Evolutionary conservation across 2,329 filamentous ascomycete genomes (phyloP).

Genomic region (Fusarium redolens): DNA sequence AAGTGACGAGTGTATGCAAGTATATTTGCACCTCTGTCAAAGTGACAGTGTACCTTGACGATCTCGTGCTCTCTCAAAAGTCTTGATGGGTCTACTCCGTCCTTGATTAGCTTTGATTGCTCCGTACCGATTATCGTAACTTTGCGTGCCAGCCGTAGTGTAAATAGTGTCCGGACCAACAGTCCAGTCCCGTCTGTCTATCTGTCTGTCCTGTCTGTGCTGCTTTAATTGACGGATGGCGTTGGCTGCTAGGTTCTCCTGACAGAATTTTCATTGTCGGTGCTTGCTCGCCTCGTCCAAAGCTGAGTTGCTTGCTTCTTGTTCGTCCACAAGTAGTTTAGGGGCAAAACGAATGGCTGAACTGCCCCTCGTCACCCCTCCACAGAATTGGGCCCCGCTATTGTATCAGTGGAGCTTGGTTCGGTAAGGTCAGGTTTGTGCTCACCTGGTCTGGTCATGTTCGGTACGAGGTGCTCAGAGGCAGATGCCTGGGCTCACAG

Average conservation of each 20-base stretch:
- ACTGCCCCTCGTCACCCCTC: slow-evolving; percentile 41
- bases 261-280: slow-evolving; percentile 48
- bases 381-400: slow-evolving; percentile 43
- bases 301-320: slow-evolving; percentile 36
- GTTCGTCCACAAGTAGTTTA: slow-evolving; percentile 40
- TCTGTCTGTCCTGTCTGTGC: slow-evolving; percentile 19
- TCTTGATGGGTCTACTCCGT: background rate
- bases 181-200: background rate
- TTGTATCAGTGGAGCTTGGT: slow-evolving; percentile 34
- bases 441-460: slow-evolving; percentile 27
- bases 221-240: slow-evolving; percentile 38
- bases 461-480: slow-evolving; percentile 15
- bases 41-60: slow-evolving; percentile 28
- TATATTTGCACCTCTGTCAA: slow-evolving; percentile 21
- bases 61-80: background rate
- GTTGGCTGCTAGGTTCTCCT: slow-evolving; percentile 45
- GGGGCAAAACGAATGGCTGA: slow-evolving; percentile 12
- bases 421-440: slow-evolving; percentile 10
- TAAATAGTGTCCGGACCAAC: slow-evolving; percentile 37
- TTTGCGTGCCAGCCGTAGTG: slow-evolving; percentile 22
- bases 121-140: slow-evolving; percentile 18
- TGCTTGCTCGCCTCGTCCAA: slow-evolving; percentile 39
- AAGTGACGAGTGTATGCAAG: slow-evolving; percentile 15
- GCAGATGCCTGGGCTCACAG: slow-evolving; percentile 24
- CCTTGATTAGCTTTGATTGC: slow-evolving; percentile 3